Evolutionary conservation across 805 yeast genomes (phyloP), one percentile per base, ranked within the genome.

Genomic region (Candida succiphila): DNA sequence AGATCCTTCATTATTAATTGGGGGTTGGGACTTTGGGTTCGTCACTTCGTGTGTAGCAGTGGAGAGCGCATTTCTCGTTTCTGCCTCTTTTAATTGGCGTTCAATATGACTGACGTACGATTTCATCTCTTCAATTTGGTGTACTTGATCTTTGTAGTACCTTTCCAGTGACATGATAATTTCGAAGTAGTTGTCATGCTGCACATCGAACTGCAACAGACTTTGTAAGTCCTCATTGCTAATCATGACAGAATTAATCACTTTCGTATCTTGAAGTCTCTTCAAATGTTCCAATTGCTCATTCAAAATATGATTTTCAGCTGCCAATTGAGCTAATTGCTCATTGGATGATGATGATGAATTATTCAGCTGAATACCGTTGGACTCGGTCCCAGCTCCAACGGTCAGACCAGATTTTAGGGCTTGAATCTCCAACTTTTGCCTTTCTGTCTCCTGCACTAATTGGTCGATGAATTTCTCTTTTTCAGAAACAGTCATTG

Each of bases 261-360:
- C 41, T n/a, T 40, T 28, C 23, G 46, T 36, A 45, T 80, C 85
- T 24, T 73, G 69, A 24, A 83, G 50, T 33, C 88, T 63, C 19
- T 74, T 74, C 34, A 75, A 60, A 52, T 84, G 92, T 38, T 79
- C 86, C 15, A 82, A 58, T 45, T 74, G 72, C 45, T 80, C 87
- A 38, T 71, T 67, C 29, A 83, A 52, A 2, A 84, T 65, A 33
- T 61, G 64, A 44, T 78, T 78, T 42, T 84, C 94, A 0, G 84
- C 73, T 33, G 39, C 37, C 14, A 80, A 49, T 40, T 68, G 69
- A 4, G 63, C 50, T 4, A 59, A 39, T 30, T 60, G 61, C 4
- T 64, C 62, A 25, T 30, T 17, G 5, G 23, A 4, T 4, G 13
- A 12, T 4, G 22, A 17, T 13, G 17, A n/a, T 4, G 8, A 21